phyloP scores from a whole-genome alignment of 2,329 filamentous ascomycete genomes.

The Aureobasidium sp. region DNA sequence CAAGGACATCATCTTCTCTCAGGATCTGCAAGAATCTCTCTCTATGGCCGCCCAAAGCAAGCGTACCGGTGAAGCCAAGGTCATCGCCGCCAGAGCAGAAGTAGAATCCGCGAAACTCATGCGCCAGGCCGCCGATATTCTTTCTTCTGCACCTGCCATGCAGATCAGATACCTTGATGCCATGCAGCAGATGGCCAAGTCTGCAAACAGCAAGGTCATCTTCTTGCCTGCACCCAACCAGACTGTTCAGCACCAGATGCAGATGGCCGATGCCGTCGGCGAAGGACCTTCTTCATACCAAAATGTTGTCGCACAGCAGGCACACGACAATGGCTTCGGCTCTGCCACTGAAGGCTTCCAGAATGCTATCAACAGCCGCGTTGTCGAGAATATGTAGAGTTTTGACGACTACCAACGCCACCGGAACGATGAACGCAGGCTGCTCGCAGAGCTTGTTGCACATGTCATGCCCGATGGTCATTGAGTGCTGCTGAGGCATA shows the following conservation, averaged over 20 bases:
- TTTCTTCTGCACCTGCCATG: conserved; percentile 90
- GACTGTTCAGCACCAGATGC: conserved; percentile 48
- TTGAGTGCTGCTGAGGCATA: too few relatives aligned
- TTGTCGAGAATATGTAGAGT: conserved; percentile 73
- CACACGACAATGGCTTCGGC: conserved; percentile 27
- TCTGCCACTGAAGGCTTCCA: conserved; percentile 53
- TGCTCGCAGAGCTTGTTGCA: too few relatives aligned
- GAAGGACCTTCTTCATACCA: conserved; percentile 47
- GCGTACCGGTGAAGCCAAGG: conserved; percentile 96
- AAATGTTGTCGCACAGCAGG: conserved; percentile 9
- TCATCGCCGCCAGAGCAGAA: conserved; percentile 93
- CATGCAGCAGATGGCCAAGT: conserved; percentile 98
- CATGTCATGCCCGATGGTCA: too few relatives aligned
- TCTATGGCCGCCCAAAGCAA: conserved; percentile 99
- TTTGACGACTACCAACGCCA: too few relatives aligned
- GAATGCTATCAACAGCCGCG: conserved; percentile 68
- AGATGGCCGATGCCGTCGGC: conserved; percentile 41
- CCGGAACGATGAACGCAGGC: too few relatives aligned
- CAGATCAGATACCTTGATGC: conserved; percentile 97
- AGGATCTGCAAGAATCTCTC: conserved; percentile 92
- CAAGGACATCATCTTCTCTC: conserved; percentile 97
- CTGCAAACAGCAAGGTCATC: conserved; percentile 78
- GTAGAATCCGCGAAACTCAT: conserved; percentile 93
- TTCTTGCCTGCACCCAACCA: conserved; percentile 60
- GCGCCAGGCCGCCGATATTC: conserved; percentile 83